phyloP scores from a whole-genome alignment of 345 rosid species.

The Geranium rotundifolium region DNA sequence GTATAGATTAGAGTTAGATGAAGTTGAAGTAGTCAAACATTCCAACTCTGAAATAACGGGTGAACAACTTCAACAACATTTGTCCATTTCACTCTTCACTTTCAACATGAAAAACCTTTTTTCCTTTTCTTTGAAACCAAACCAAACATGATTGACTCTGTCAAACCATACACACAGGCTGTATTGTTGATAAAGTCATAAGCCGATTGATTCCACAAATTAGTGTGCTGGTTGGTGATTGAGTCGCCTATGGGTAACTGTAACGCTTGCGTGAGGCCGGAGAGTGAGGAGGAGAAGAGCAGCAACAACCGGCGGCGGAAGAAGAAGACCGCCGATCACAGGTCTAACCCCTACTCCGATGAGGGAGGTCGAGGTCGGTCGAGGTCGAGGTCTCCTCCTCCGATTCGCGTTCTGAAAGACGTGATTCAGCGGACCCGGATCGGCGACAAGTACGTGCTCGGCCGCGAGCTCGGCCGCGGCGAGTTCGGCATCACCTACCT shows the following conservation, averaged over 20 bases:
- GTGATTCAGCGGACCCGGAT: conserved; percentile 57
- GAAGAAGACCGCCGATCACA: conserved; percentile 31
- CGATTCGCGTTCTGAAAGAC: conserved; percentile 67
- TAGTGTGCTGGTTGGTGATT: neutral
- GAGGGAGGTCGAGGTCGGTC: conserved; percentile 26
- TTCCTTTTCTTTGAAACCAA: no score
- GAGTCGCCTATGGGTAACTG: conserved; percentile 68
- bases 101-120: no score
- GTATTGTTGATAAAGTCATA: no score
- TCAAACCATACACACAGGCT: no score
- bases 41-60: neutral
- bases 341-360: conserved; percentile 48
- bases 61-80: neutral
- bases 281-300: conserved; percentile 19
- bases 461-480: conserved; percentile 85
- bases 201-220: neutral
- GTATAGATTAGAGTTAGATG: no score
- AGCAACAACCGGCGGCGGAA: conserved; percentile 16
- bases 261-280: conserved; percentile 65
- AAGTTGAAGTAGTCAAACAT: no score
- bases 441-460: conserved; percentile 72
- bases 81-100: neutral
- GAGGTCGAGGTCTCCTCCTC: conserved; percentile 40
- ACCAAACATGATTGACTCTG: no score
- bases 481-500: conserved; percentile 92